A percentile compares a stretch with the other conserved stretches of the same genome.
These are phyloP conservation scores for Niebla homalea DNA, from an alignment of 495 filamentous ascomycete genomes.

Conservation along the genomic window DNA sequence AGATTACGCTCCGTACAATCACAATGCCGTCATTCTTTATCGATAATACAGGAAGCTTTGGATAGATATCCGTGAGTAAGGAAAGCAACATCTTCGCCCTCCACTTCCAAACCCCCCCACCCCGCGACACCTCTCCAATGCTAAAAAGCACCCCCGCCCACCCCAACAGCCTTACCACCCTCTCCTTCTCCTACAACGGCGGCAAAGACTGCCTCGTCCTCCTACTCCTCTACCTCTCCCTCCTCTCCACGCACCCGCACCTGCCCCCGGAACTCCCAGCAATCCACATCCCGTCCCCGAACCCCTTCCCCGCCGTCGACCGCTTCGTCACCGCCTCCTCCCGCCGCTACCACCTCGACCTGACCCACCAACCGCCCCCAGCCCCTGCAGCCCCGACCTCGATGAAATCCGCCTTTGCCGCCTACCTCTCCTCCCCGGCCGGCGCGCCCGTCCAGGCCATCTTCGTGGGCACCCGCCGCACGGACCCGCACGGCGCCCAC, in stretches of 20 bases:
- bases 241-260: constrained; percentile 33
- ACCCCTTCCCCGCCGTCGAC: constrained; percentile 78
- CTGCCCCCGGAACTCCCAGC: constrained; percentile 44
- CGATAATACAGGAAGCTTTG: constrained; percentile 60
- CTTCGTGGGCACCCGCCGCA: constrained; percentile 82
- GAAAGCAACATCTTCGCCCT: too few species aligned
- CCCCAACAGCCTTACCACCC: constrained; percentile 50
- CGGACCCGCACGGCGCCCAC: constrained; percentile 75
- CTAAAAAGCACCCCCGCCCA: not conserved
- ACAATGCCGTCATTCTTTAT: constrained; percentile 57
- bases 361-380: constrained; percentile 65
- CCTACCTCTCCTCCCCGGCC: constrained; percentile 52
- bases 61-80: constrained; percentile 38
- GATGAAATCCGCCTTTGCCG: constrained; percentile 65
- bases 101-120: not conserved
- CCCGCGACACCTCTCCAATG: not conserved
- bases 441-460: constrained; percentile 52
- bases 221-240: constrained; percentile 73
- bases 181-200: constrained; percentile 93
- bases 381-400: constrained; percentile 41
- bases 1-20: constrained; percentile 52
- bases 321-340: constrained; percentile 60
- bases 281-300: constrained; percentile 73
- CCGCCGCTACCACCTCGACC: constrained; percentile 54
- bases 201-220: constrained; percentile 96